These are phyloP conservation scores for Penicillium ochrochloron DNA, from an alignment of 495 filamentous ascomycete genomes.

Conservation along the genomic window DNA sequence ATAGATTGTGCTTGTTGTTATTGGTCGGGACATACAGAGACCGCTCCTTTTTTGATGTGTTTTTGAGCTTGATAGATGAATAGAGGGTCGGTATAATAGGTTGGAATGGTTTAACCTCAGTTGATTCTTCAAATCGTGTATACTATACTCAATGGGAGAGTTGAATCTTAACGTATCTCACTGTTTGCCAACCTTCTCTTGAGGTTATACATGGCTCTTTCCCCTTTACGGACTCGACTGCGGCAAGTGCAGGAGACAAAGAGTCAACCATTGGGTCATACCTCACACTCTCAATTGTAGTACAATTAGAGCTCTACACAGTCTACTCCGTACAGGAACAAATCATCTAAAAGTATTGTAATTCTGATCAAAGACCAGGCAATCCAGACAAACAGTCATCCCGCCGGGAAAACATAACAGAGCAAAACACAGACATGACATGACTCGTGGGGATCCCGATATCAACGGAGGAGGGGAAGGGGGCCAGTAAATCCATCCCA, in stretches of 20 bases:
- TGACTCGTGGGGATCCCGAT: constrained; percentile 45
- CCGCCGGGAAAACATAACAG: constrained; percentile 30
- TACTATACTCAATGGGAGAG: neutral
- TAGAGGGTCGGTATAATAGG: neutral
- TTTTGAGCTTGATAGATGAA: constrained; percentile 11
- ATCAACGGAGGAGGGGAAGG: constrained; percentile 26
- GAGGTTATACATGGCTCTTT: too few relatives aligned
- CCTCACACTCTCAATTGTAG: too few relatives aligned
- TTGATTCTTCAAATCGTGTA: neutral
- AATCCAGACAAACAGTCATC: constrained; percentile 21
- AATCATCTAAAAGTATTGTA: constrained; percentile 27
- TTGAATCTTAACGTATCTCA: neutral
- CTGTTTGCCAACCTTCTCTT: too few relatives aligned
- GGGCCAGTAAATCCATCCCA: constrained; percentile 29
- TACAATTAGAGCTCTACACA: neutral
- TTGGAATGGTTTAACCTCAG: neutral
- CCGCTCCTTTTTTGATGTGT: neutral
- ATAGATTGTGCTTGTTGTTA: constrained; percentile 1
- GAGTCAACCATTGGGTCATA: too few relatives aligned
- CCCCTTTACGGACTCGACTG: too few relatives aligned
- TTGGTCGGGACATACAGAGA: constrained; percentile 2
- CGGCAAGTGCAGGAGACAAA: too few relatives aligned
- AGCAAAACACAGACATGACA: constrained; percentile 37
- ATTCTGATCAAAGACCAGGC: constrained; percentile 27
- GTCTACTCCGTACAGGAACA: neutral